A percentile compares a stretch with the other conserved stretches of the same genome.
Conservation (phyloP, 2,329 filamentous ascomycete species). For the Emergomyces africanus region DNA sequence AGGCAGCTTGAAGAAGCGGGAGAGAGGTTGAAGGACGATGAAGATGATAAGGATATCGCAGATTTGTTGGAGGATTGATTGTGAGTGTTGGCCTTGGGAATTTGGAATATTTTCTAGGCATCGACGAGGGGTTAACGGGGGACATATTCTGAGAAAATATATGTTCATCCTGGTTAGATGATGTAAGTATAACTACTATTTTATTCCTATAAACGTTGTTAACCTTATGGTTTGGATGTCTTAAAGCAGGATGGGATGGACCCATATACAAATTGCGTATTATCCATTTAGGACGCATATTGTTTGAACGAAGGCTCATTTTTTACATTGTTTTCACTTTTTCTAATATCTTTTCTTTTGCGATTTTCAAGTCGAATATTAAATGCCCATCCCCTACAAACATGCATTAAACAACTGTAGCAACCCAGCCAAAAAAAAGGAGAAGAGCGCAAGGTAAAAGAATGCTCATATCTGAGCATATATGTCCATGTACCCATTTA, state of each 20-base stretch:
- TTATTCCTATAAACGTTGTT: background rate
- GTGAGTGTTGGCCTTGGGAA: background rate
- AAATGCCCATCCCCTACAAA: background rate
- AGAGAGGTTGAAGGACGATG: conserved; percentile 50
- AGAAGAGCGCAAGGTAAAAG: background rate
- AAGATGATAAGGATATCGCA: conserved; percentile 63
- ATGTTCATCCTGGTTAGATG: too few species aligned
- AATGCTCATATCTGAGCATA: background rate
- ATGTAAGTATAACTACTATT: too few species aligned
- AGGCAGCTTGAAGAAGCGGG: conserved; percentile 52
- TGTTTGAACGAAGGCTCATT: background rate
- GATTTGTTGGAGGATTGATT: conserved; percentile 51
- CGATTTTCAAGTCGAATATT: background rate
- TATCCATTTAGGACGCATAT: background rate
- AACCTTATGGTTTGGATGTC: background rate
- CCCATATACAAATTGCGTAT: background rate
- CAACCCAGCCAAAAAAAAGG: background rate
- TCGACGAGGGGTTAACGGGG: background rate
- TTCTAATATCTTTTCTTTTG: background rate
- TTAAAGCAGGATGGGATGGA: background rate
- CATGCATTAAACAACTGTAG: background rate
- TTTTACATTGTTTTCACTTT: background rate
- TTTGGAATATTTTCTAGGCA: background rate
- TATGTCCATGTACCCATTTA: background rate
- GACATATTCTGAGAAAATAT: too few species aligned